Percentiles rank a stretch among this genome's conserved stretches.
phyloP scores from a whole-genome alignment of 495 filamentous ascomycete species.

The Aspergillus diversus region DNA sequence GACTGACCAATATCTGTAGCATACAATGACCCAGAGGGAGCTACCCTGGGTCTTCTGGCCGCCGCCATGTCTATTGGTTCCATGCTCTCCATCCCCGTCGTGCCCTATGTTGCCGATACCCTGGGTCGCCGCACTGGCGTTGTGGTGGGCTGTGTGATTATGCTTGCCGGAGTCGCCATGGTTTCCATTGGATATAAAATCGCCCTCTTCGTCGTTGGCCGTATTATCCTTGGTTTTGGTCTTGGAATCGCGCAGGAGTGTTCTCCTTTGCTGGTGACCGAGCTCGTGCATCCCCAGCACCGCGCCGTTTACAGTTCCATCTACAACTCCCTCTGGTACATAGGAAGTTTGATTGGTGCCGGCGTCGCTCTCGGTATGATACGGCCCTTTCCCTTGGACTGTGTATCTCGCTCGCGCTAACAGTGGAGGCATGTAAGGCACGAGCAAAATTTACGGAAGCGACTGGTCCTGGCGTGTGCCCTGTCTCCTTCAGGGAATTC shows the following conservation, averaged over 20 bases:
- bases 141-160: conserved; percentile 10
- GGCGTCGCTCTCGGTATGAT: conserved; percentile 9
- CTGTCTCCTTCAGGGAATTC: conserved; percentile 8
- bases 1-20: background rate
- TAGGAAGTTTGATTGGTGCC: conserved; percentile 12
- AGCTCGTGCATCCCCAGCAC: conserved; percentile 14
- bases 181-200: conserved; percentile 11
- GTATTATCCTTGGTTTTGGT: conserved; percentile 13
- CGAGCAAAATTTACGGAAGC: background rate
- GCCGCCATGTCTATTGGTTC: conserved; percentile 12
- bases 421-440: background rate
- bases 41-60: conserved; percentile 10
- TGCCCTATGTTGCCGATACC: conserved; percentile 9
- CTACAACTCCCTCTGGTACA: conserved; percentile 18
- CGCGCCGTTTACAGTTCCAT: conserved; percentile 14
- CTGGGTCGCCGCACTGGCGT: conserved; percentile 11
- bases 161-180: conserved; percentile 12
- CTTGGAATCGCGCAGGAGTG: conserved; percentile 17
- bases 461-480: conserved; percentile 17
- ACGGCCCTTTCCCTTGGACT: background rate
- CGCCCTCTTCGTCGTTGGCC: conserved; percentile 13
- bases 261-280: conserved; percentile 10
- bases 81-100: conserved; percentile 14
- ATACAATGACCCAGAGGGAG: conserved; percentile 6
- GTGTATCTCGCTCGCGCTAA: background rate